Evolutionary conservation across 1,139 yeast genomes (phyloP), one percentile per base, ranked within the genome.

Genomic region (Hyphopichia pseudoburtonii): DNA sequence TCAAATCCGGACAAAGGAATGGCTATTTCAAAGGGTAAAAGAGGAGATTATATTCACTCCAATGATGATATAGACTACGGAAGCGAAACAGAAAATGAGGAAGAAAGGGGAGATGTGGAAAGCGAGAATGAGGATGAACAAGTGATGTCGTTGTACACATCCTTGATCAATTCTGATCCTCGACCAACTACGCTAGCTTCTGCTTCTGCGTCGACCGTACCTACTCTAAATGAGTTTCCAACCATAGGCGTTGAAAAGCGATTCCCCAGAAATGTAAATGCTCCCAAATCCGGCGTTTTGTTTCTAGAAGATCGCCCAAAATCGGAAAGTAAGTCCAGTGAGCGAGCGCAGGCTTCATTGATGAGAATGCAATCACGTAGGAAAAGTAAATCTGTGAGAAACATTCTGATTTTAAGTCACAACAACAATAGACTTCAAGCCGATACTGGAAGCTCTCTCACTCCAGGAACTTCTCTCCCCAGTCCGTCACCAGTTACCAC

Each of bases 341-440:
- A 80, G 46, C 63, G 86, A 46, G 86, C 86, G 0, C 81, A 79
- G 52, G 86, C 86, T 0, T 80, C 86, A 0, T 58, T 82, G 29
- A 73, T 78, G 42, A 66, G 89, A 56, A 79, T 82, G 72, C 70
- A 78, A 43, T 76, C 78, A 27, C 64, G 86, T 42, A 60, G 86
- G 40, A 73, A 73, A 50, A 77, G 80, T 39, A 77, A 73, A 47
- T 70, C 78, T 25, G 62, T 67, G 5, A 44, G 61, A 33, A 62
- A 61, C 37, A 52, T 60, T 4, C 64, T 56, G 59, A 52, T 57
- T 21, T 47, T 57, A 30, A 52, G 63, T 2, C 60, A 57, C 25
- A 54, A 45, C 30, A 53, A 50, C 33, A 43, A 28, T n/a, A 28
- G 18, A 18, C n/a, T 28, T 7, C 31, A 28, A 11, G 18, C 5